phyloP scores from a whole-genome alignment of 208 protist genomes.

The Crithidia bombi region DNA sequence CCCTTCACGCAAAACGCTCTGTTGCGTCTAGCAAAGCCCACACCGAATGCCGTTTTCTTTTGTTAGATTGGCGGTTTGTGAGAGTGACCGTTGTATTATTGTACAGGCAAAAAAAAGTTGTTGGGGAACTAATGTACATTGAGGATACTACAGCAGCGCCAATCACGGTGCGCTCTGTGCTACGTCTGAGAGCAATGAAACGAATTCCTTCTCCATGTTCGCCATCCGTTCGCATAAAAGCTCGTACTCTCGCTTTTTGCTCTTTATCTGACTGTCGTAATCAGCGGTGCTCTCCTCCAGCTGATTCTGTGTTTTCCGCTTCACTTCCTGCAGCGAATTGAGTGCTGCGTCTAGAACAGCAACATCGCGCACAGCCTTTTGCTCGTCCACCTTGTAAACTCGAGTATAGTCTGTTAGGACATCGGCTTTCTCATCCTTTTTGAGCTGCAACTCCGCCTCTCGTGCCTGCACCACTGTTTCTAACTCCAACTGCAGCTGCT shows the following conservation, averaged over 20 bases:
- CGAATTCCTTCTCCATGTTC: conserved; percentile 91
- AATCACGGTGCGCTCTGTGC: conserved; percentile 43
- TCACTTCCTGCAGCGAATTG: conserved; percentile 67
- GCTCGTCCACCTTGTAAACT: conserved; percentile 84
- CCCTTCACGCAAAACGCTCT: no score
- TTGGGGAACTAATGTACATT: conserved; percentile 26
- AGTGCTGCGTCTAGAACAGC: conserved; percentile 58
- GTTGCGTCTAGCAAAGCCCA: no score
- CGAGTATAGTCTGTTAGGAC: conserved; percentile 87
- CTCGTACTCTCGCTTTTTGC: conserved; percentile 62
- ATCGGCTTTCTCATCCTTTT: conserved; percentile 67
- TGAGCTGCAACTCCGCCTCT: conserved; percentile 40
- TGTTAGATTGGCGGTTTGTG: no score
- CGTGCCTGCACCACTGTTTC: conserved; percentile 25
- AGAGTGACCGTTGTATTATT: no score
- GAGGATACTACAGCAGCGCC: neutral
- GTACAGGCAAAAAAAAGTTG: neutral
- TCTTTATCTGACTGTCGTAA: conserved; percentile 70
- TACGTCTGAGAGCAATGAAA: conserved; percentile 65
- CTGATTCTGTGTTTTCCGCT: conserved; percentile 53
- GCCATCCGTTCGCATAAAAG: conserved; percentile 50
- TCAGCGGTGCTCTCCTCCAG: conserved; percentile 53
- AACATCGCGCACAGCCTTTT: conserved; percentile 57
- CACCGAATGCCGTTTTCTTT: no score
- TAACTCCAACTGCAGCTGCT: conserved; percentile 48